Conservation (phyloP, 2,329 filamentous ascomycete genomes). For the Zelopaecilomyces penicillatus region DNA sequence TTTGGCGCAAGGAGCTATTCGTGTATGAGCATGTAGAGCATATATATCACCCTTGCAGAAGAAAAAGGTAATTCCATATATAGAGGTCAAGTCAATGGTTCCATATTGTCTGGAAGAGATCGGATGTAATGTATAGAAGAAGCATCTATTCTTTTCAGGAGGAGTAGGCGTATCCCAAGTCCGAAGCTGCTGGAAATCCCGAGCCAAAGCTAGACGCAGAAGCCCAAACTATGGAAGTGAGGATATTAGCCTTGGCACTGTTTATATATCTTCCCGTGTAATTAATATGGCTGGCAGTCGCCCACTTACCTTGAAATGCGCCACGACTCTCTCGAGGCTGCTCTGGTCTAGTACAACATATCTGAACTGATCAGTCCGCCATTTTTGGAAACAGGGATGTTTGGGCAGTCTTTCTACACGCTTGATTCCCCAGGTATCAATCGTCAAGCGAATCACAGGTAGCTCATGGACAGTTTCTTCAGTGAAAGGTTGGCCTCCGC, state of each 20-base stretch:
- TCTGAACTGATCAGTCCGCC: slow-evolving; percentile 6
- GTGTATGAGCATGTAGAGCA: slow-evolving; percentile 11
- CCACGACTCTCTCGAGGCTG: slow-evolving; percentile 1
- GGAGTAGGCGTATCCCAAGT: slow-evolving; percentile 12
- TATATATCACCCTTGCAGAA: slow-evolving; percentile 5
- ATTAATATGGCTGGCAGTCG: neutral
- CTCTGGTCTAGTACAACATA: slow-evolving; percentile 6
- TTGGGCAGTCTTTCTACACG: slow-evolving; percentile 8
- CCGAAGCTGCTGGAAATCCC: slow-evolving; percentile 3
- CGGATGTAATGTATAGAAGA: slow-evolving; percentile 4
- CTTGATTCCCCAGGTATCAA: slow-evolving; percentile 10
- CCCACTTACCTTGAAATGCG: slow-evolving; percentile 9
- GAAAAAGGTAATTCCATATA: slow-evolving; percentile 9
- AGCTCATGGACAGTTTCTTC: slow-evolving; percentile 1
- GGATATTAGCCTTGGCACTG: neutral
- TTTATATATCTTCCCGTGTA: neutral
- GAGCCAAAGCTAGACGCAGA: slow-evolving; percentile 8
- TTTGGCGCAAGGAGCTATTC: slow-evolving; percentile 3
- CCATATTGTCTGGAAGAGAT: slow-evolving; percentile 4
- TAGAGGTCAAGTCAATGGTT: slow-evolving; percentile 7
- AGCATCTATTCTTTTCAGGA: slow-evolving; percentile 6
- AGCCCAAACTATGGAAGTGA: too few species aligned
- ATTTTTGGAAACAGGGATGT: slow-evolving; percentile 4
- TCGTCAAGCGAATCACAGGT: slow-evolving; percentile 9
- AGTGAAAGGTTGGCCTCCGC: slow-evolving; percentile 2